Evolutionary conservation across 1,284 basidiomycete species (phyloP), one percentile per base, ranked within the genome.

Genomic region (Neolentinus lepideus): DNA sequence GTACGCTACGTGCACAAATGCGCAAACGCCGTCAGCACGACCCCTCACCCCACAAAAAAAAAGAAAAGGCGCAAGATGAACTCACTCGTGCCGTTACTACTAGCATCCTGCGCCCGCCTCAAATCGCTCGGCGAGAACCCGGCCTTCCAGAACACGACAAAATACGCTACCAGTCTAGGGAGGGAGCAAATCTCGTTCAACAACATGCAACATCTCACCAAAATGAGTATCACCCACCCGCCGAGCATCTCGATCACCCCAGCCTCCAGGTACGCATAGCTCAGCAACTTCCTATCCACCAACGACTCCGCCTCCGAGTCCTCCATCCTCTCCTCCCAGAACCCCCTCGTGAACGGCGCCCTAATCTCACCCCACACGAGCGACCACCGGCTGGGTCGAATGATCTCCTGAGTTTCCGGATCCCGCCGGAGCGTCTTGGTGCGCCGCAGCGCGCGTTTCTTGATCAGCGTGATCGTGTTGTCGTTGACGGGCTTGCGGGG

Each of bases 401-500:
- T 69, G 52, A 72, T 54, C 54, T 77, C 71, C 33, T 77, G 71
- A 0, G 76, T 79, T 67, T 85, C 83, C 1, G 78, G 64, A 60
- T 85, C 82, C 16, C 75, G 75, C n/a, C 68, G 70, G 2, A 84
- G 64, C 0, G 84, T 85, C 64, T 77, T 80, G 2, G 79, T 80
- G 21, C 83, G 78, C 2, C 76, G 74, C 2, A 87, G 70, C 1
- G 84, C 84, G 10, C 77, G 76, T 60, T 71, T 76, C 65, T 86
- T 86, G 46, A 79, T 69, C 1, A 75, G 69, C 50, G 74, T 66
- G 57, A 86, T 80, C 1, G 83, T 82, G 10, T 71, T 69, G 9
- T 81, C 75, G 58, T 76, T 86, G 22, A 87, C 83, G 14, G 84
- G 84, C 65, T 83, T 85, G n/a, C 84, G 79, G 11, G 84, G 84